Base-by-base conservation (phyloP, 805 yeast genomes). In the Candida taoyuanica region DNA sequence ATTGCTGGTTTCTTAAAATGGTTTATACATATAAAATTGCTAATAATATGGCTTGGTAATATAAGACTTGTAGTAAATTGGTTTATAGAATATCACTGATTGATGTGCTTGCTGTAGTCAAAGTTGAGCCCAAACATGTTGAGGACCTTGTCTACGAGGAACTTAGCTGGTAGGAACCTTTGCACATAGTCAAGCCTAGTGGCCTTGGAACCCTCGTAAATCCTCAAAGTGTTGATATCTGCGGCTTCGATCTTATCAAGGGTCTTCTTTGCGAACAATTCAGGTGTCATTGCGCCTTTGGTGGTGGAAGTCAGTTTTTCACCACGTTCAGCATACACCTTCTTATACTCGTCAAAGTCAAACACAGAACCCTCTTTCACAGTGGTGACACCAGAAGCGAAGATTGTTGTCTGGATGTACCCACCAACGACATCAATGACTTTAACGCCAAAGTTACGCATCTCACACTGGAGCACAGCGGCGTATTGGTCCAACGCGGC, bases 401-500 rank as follows among this genome's bases (percentile, higher is more conserved):
- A 53, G 20, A 67, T 63, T 9, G 43, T 56, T 6, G 71, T 65
- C 27, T 62, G 47, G 17, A 69, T 68, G 18, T 63, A 68, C 5
- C 74, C 74, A 17, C 72, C 67, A 24, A 65, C 49, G 13, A 68
- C 62, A 43, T 65, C 60, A 36, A 63, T 58, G 3, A 70, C 73
- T 33, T 52, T 54, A 17, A 68, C 73, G 1, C 64, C 70, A 40
- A 60, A 65, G 3, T 68, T 68, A 32, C 50, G 47, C 62, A 69
- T 46, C 45, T 70, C 74, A 7, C 55, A 50, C 19, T 58, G 65
- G 18, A 70, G 48, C 2, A 48, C 57, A 21, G 49, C 40, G 2
- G 70, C 70, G 40, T 67, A 70, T 36, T 55, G 61, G 46, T 64
- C 66, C 40, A 70, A 54, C 3, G 73, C 73, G 1, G 73, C 68